Evolutionary conservation across 2,329 filamentous ascomycete species (phyloP), one percentile per base, ranked within the genome.

Genomic region (Biscogniauxia marginata): DNA sequence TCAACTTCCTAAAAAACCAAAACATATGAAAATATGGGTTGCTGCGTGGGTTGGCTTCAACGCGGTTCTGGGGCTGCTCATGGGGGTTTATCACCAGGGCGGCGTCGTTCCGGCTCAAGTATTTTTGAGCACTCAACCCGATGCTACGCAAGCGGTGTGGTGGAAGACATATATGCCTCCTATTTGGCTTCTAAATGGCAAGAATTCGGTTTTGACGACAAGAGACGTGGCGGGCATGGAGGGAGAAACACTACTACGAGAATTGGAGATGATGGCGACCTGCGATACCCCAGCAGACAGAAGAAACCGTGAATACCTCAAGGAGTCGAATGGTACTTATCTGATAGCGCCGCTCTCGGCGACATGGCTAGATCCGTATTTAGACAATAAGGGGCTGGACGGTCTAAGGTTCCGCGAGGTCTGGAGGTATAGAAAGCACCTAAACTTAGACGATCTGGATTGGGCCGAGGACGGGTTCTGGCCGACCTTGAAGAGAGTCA

Each of bases 101-200:
- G 90, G 90, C 46, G 84, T 93, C 22, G 81, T 93, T 1, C 88
- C 89, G 0, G 85, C 84, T 6, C 90, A 93, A 66, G 84, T 89
- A 0, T 90, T 90, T 68, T 79, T 93, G 67, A 88, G 85, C 66
- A 83, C 83, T 53, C 86, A 89, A 62, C 79, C 84, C 4, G 86
- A 88, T 60, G 84, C 88, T 7, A 86, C 85, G 1, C 80, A 87
- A 30, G 87, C 87, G 3, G 79, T 90, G 50, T 93, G 90, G 90
- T 93, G 90, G 90, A 93, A 92, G 71, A 93, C 90, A 1, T 93
- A 93, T 69, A 89, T 86, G 69, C 90, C 90, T 18, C 90, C 90
- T 0, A 87, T 88, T 34, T 93, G 90, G 89, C 79, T 93, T 19
- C 77, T 93, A 6, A 88, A 91, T 62, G 87, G 88, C 53, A 89